Evolutionary conservation across 805 yeast genomes (phyloP), one percentile per base, ranked within the genome.

Genomic region (Saccharomycopsis fermentans): DNA sequence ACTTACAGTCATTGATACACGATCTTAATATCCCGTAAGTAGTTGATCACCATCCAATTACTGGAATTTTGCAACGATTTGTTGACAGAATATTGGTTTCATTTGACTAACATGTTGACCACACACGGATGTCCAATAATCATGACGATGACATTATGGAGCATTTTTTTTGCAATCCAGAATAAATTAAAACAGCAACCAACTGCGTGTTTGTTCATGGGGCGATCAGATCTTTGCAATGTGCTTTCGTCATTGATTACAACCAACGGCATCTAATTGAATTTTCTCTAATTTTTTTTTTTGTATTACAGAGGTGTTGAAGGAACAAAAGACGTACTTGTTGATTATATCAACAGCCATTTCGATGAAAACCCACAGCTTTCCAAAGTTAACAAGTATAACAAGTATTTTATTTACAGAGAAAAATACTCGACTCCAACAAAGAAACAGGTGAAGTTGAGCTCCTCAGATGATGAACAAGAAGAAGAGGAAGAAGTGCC

Each of bases 1-100:
- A 70, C 24, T 69, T 76, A 55, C 68, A 70, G 57, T 68, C 67
- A 19, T 64, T 76, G 54, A 76, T 77, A 21, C 59, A 65, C 16
- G 67, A 66, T 39, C 70, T 76, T 60, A 68, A 68, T 32, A 61
- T 75, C 56, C 64, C 63, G 75, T 72, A 63, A 29, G 55, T 43
- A 43, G 24, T 32, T 4, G 35, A 32, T n/a, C n/a, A n/a, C n/a
- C n/a, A n/a, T n/a, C n/a, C n/a, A n/a, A n/a, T n/a, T n/a, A n/a
- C n/a, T n/a, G n/a, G n/a, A n/a, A n/a, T n/a, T n/a, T n/a, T n/a
- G n/a, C n/a, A n/a, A n/a, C n/a, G n/a, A 32, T 32, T 32, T 32
- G 12, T 32, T 32, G 9, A 32, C 3, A 32, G 35, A 6, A n/a
- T n/a, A n/a, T n/a, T n/a, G n/a, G n/a, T 32, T 32, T 21, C 12